Evolutionary conservation across 768 basidiomycete species (phyloP).

Genomic region (Russula emetica): DNA sequence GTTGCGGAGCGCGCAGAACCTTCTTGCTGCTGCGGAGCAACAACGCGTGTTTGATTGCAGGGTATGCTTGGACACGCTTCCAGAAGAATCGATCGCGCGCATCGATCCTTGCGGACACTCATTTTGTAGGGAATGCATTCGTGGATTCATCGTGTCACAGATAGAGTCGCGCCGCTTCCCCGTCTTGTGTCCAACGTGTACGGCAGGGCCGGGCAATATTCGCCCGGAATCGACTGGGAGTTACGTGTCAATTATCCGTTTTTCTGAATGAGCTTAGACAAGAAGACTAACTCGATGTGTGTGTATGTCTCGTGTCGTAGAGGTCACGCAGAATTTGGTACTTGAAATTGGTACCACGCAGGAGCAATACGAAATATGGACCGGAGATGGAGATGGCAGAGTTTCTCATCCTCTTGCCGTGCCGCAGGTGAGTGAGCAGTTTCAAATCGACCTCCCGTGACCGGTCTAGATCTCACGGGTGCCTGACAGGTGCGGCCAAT

Average conservation of each 20-base stretch:
- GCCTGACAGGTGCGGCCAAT: slow-evolving; percentile 22
- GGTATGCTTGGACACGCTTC: slow-evolving; percentile 51
- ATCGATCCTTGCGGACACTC: slow-evolving; percentile 47
- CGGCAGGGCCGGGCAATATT: slow-evolving; percentile 29
- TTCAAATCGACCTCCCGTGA: neutral
- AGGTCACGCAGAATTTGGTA: slow-evolving; percentile 32
- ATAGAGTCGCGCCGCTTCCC: slow-evolving; percentile 54
- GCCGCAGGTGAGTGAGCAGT: slow-evolving; percentile 42
- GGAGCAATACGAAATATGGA: slow-evolving; percentile 39
- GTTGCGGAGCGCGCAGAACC: slow-evolving; percentile 14
- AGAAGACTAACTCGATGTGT: neutral
- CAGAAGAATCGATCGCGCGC: slow-evolving; percentile 40
- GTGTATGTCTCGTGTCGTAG: neutral
- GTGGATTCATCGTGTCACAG: slow-evolving; percentile 42
- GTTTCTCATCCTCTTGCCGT: slow-evolving; percentile 45
- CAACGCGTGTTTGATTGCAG: slow-evolving; percentile 44
- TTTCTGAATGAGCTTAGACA: neutral
- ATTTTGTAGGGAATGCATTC: slow-evolving; percentile 54
- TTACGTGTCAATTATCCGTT: slow-evolving; percentile 28
- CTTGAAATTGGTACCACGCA: slow-evolving; percentile 45
- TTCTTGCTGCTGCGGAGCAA: slow-evolving; percentile 7
- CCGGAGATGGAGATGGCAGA: slow-evolving; percentile 48
- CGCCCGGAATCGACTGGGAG: slow-evolving; percentile 33
- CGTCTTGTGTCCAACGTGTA: slow-evolving; percentile 57
- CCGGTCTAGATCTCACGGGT: neutral